Evolutionary conservation across 805 yeast genomes (phyloP), one percentile per base, ranked within the genome.

Genomic region (Cyberlindnera maritima): DNA sequence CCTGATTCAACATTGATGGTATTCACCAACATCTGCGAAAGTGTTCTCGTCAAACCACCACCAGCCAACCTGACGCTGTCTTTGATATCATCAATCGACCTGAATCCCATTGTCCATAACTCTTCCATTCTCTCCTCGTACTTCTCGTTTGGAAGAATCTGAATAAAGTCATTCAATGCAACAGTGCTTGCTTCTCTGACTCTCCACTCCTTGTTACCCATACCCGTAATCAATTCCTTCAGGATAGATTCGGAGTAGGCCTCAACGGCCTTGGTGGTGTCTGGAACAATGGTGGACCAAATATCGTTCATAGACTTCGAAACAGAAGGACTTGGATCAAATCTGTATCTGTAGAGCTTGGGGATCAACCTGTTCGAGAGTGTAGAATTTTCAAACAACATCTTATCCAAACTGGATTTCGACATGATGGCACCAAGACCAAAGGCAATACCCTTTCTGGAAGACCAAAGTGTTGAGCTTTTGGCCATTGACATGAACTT

Each of bases 401-500:
- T 66, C 11, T 79, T 75, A 50, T 84, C 86, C 42, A 92, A 69
- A 49, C 86, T 82, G 0, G 91, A 74, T 57, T 87, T 88, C 2
- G 96, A 84, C 62, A 92, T 68, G 38, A 92, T 83, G 1, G 88
- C 82, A 10, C 96, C 92, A 32, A 92, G 71, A 0, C 98, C 97
- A 69, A 88, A 92, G 0, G 98, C 98, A 58, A 90, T 81, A 43
- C 98, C 99, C 54, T 87, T 88, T 62, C 96, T 74, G 0, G 97
- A 87, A 0, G 95, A 79, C 99, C 99, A 92, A 18, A 91, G 66
- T 0, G 94, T 82, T 0, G 96, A 88, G 43, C 83, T 84, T 52
- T 88, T 84, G 0, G 97, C 96, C 47, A 92, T 68, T 0, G 96
- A 82, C 97, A 92, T 89, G 63, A 92, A 92, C 61, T 89, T 88